Base-by-base conservation (phyloP, 768 basidiomycete species). In the Holtermannia corniformis region DNA sequence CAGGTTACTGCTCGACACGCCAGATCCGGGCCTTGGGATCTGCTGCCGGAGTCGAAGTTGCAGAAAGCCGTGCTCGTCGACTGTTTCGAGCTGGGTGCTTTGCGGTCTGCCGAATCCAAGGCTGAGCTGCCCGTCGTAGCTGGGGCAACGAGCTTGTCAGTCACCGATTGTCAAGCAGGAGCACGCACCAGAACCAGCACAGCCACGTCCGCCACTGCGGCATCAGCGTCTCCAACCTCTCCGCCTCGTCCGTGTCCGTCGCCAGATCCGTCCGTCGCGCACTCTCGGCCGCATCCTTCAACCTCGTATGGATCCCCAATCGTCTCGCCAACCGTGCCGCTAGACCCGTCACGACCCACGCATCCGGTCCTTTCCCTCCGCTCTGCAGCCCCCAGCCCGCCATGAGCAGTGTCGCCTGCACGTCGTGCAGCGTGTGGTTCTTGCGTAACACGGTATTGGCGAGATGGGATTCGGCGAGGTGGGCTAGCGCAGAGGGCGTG, bases 31-130 rank as follows among this genome's bases (percentile, higher is more conserved):
- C 25, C 59, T 49, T 16, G 58, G 58, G 12, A 62, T 27, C 14
- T 47, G n/a, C 49, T 57, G 58, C 25, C 37, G 47, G 22, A 61
- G 26, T 12, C 61, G 56, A 19, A 62, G 20, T 32, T 61, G 60
- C 13, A 61, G 42, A 52, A 60, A 61, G 26, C 57, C 58, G 23
- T 51, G 50, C 44, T 63, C 60, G 52, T 66, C 64, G 32, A 61
- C 58, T 14, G 62, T 58, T 47, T 62, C 64, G 26, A 66, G 57
- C 54, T 60, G 58, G 21, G 56, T 59, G 22, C 51, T 50, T 58
- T 59, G 64, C 2, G 64, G 64, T 46, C 64, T 24, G 28, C 64
- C 64, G 49, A 66, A 66, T 22, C 64, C 64, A 10, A 63, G 53
- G 3, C 62, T 63, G 1, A 66, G 49, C 46, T 63, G 61, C 12